These are phyloP conservation scores for Rhynchospora tenuis DNA, from an alignment of 176 grass and related monocot genomes.

Conservation along the genomic window DNA sequence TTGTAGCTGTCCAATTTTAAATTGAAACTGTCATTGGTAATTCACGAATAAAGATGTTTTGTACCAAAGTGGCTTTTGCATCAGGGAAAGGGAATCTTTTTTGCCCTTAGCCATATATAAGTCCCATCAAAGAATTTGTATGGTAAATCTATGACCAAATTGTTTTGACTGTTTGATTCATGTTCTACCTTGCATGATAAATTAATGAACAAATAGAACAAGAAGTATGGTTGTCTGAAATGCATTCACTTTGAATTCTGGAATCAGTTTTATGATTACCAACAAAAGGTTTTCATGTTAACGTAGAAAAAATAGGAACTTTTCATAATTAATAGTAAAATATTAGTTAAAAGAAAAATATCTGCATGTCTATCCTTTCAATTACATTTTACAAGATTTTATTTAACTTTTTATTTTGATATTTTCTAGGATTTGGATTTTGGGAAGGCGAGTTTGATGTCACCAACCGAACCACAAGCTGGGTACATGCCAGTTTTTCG, in stretches of 20 bases:
- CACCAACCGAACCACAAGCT: slow-evolving; percentile 40
- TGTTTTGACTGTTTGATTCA: background rate
- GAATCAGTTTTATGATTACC: background rate
- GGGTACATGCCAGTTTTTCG: slow-evolving; percentile 70
- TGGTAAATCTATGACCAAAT: background rate
- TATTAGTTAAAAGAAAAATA: background rate
- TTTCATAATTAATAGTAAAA: background rate
- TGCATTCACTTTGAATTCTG: background rate
- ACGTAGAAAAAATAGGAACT: background rate
- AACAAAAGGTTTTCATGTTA: background rate
- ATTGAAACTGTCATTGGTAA: background rate
- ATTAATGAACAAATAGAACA: background rate
- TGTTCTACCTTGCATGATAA: background rate
- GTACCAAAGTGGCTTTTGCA: background rate
- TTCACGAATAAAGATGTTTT: background rate
- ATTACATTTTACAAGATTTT: background rate
- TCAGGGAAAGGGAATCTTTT: background rate
- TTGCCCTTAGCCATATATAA: background rate
- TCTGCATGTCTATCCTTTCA: background rate
- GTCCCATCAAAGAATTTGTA: background rate
- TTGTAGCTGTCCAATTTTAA: background rate
- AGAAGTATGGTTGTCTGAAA: background rate
- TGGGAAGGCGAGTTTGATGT: slow-evolving; percentile 56
- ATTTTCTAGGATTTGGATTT: slow-evolving; percentile 56
- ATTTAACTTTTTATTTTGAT: background rate